Base-by-base conservation (phyloP, 345 rosid genomes). In the Lumnitzera littorea region DNA sequence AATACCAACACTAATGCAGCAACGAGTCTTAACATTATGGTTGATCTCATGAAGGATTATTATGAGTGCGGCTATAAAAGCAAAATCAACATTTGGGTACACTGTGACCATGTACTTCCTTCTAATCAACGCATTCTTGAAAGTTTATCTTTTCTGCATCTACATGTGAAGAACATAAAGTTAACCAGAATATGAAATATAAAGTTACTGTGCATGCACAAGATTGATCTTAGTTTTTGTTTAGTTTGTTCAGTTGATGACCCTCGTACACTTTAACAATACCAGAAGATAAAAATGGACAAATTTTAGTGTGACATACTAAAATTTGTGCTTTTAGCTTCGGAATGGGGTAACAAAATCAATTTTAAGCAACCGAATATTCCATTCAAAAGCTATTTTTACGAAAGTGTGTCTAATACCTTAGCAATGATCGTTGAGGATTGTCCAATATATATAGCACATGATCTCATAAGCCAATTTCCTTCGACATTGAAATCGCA, bases 401-500 rank as follows among this genome's bases (percentile, higher is more conserved):
- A 27, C 3, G 3, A 27, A 27, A 20, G 20, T 20, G 31, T 27
- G 31, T 27, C 31, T 27, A 2, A 27, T 57, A 72, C 68, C 29
- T 67, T 65, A 6, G 72, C 76, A 46, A 72, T 27, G 17, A 67
- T 25, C 7, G 51, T 51, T 20, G 58, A 8, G 15, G 72, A 51
- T 4, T 63, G 57, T 2, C 70, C 72, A 5, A 55, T 51, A 50
- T 72, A 67, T 23, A 67, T 15, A 9, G 48, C 49, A 50, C 76
- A 67, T 29, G 72, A 63, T 12, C 58, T 51, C 8, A 63, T 69
- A 6, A 16, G 29, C 75, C 75, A 62, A 20, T 60, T 61, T 13
- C 75, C 70, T 31, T 66, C 58, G 58, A 71, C 56, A 24, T 48
- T 51, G 55, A 65, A 71, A 56, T 66, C 75, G 31, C 50, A 61